Evolutionary conservation across 2,329 filamentous ascomycete genomes (phyloP).

Genomic region (Penicillium expansum): DNA sequence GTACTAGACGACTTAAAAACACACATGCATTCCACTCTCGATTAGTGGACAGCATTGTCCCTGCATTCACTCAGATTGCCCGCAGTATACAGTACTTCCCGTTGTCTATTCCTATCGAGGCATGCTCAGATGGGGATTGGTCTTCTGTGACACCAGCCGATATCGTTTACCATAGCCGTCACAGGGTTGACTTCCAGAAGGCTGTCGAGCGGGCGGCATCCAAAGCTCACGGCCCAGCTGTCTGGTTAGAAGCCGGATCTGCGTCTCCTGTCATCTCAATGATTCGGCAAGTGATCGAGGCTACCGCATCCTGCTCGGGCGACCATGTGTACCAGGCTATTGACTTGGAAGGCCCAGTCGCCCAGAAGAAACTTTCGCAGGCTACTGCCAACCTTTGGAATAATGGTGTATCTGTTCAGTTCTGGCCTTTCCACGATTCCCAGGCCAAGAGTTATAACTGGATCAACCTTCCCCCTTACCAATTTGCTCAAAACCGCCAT

Average conservation of each 20-base stretch:
- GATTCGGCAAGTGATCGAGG: not conserved
- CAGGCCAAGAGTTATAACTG: not conserved
- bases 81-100: too few species aligned
- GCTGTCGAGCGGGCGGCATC: not conserved
- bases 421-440: not conserved
- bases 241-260: conserved; percentile 3
- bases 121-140: not conserved
- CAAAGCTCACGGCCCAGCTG: not conserved
- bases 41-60: not conserved
- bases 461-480: conserved; percentile 1
- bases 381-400: not conserved
- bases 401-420: not conserved
- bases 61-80: not conserved
- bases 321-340: not conserved
- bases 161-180: not conserved
- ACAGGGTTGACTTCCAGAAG: not conserved
- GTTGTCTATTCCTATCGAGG: not conserved
- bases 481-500: not conserved
- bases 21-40: conserved; percentile 1
- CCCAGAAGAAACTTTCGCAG: not conserved
- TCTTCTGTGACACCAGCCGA: not conserved
- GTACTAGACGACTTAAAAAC: not conserved
- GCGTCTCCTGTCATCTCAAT: not conserved
- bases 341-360: not conserved
- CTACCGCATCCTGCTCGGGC: not conserved